Percentiles rank a stretch among this genome's conserved stretches.
Conservation (phyloP, 2,329 filamentous ascomycete species). For the Cladophialophora psammophila region DNA sequence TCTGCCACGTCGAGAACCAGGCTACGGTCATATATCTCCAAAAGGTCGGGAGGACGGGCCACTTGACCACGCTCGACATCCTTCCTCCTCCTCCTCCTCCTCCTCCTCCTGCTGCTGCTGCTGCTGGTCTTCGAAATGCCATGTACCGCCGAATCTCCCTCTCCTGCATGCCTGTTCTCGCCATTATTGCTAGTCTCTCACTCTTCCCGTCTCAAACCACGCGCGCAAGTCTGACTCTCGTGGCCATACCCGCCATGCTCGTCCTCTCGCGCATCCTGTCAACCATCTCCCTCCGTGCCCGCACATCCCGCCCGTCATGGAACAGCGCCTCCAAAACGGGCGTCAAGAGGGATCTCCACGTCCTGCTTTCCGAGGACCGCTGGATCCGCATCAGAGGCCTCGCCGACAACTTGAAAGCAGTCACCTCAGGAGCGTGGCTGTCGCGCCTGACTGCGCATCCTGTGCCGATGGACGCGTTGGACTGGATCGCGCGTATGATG, state of each 20-base stretch:
- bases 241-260: conserved; percentile 58
- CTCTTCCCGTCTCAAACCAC: conserved; percentile 25
- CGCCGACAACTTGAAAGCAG: conserved; percentile 64
- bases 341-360: conserved; percentile 56
- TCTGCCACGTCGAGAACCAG: conserved; percentile 52
- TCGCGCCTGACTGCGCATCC: conserved; percentile 59
- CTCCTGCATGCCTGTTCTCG: conserved; percentile 7
- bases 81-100: background rate
- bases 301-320: conserved; percentile 50
- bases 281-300: conserved; percentile 63
- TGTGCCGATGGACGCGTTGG: conserved; percentile 51
- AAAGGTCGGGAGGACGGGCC: conserved; percentile 63
- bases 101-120: no score
- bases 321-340: conserved; percentile 49
- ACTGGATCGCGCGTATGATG: conserved; percentile 58
- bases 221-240: conserved; percentile 53
- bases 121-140: no score
- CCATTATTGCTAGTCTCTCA: background rate
- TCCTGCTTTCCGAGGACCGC: conserved; percentile 61
- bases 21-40: conserved; percentile 64
- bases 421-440: conserved; percentile 66
- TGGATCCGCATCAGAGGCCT: conserved; percentile 62
- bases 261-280: conserved; percentile 64
- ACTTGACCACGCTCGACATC: conserved; percentile 49
- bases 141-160: no score